phyloP scores from a whole-genome alignment of 2,329 filamentous ascomycete species.

The Penicillium sp. region DNA sequence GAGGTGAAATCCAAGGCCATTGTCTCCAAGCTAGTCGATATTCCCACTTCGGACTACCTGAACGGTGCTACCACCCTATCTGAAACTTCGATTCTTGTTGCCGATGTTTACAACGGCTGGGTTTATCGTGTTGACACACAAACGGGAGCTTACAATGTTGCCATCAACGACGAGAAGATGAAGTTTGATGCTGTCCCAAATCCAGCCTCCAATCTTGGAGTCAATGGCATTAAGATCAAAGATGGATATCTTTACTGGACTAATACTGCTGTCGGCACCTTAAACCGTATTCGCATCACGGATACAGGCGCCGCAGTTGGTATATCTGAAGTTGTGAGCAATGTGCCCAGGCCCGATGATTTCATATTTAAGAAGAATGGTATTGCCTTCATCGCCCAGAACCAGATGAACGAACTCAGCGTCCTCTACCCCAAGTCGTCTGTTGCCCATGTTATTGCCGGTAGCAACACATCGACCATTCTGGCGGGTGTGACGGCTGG shows the following conservation, averaged over 20 bases:
- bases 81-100: no score
- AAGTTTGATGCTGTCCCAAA: neutral
- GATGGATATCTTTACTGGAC: neutral
- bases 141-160: no score
- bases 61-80: no score
- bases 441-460: neutral
- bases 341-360: neutral
- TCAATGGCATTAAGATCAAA: neutral
- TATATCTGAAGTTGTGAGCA: neutral
- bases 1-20: no score
- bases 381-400: neutral
- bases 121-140: no score
- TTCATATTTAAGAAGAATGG: neutral
- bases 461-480: neutral
- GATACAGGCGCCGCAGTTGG: neutral
- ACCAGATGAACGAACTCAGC: neutral
- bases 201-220: neutral
- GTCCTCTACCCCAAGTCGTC: neutral
- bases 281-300: neutral
- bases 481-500: neutral
- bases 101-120: no score
- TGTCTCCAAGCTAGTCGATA: no score
- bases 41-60: no score
- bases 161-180: neutral
- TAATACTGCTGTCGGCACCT: neutral